Percentiles rank a stretch among this genome's conserved stretches.
phyloP scores from a whole-genome alignment of 225 moss, liverwort and hornwort species.

The Bryoerythrophyllum caledonicum region DNA sequence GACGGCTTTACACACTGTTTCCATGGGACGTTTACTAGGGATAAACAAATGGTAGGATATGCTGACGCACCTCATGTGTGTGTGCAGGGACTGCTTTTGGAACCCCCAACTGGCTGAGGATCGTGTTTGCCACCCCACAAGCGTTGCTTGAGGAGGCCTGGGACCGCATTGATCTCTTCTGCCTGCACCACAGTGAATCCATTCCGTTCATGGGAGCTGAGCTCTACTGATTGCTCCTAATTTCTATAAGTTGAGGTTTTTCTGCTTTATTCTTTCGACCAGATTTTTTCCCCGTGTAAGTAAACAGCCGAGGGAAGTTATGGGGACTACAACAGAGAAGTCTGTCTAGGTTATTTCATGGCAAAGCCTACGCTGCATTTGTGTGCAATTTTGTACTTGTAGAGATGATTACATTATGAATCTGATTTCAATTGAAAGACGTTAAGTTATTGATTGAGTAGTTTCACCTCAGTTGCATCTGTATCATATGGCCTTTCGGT shows the following conservation, averaged over 20 bases:
- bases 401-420: background rate
- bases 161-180: conserved; percentile 81
- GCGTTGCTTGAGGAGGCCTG: conserved; percentile 64
- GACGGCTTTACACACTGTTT: no score
- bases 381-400: conserved; percentile 31
- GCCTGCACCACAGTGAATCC: conserved; percentile 49
- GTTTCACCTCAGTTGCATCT: background rate
- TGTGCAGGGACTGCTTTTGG: conserved; percentile 77
- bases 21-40: no score
- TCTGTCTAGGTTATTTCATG: background rate
- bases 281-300: conserved; percentile 9
- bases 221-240: conserved; percentile 26
- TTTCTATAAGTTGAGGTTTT: background rate
- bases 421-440: background rate
- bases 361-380: conserved; percentile 10
- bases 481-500: background rate
- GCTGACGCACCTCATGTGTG: background rate
- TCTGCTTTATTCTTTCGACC: conserved; percentile 1
- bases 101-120: conserved; percentile 65
- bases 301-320: background rate
- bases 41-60: background rate
- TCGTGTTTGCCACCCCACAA: conserved; percentile 75
- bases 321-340: background rate
- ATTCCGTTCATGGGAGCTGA: conserved; percentile 24
- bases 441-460: background rate